Evolutionary conservation across 768 basidiomycete genomes (phyloP), one percentile per base, ranked within the genome.

Genomic region (Phlebiopsis gigantea): DNA sequence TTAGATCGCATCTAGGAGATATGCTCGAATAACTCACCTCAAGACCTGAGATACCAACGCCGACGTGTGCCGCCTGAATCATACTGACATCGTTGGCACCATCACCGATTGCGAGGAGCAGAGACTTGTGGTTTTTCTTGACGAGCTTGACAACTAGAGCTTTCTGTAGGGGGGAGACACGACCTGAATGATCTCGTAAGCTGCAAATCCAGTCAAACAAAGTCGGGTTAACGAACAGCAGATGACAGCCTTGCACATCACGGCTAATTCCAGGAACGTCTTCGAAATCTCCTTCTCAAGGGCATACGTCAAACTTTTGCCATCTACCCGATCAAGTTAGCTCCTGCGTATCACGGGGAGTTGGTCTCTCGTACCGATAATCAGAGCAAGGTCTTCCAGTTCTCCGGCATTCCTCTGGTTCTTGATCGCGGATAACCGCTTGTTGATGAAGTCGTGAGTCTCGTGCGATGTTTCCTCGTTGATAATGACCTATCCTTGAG

Each of bases 51-150:
- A 98, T 98, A 64, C 96, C 96, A 54, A 98, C 88, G 28, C 96
- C 96, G 46, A 98, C 91, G 67, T 98, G 96, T 0, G 96, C 96
- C 31, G 96, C 96, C 68, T 98, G 96, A 58, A 98, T 98, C 96
- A 98, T 98, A 68, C 92, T 92, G 63, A 98, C 96, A 70, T 98
- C 96, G 69, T 98, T 98, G 1, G 96, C 96, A 49, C 96, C 96
- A 62, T 98, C 96, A 21, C 96, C 96, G 50, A 98, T 98, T 2
- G 96, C 96, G 8, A 98, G 81, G 8, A 98, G 81, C n/a, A 97
- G 77, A 6, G 93, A 80, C 56, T 93, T 92, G 63, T 87, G 85
- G 69, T 96, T 95, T 72, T 95, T 95, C 79, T 98, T 98, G 55
- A 98, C 96, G n/a, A 98, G 83, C 72, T 98, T 98, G 61, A 98